Base-by-base conservation (phyloP, 352 stramenopile genomes). In the Phytophthora uliginosa region DNA sequence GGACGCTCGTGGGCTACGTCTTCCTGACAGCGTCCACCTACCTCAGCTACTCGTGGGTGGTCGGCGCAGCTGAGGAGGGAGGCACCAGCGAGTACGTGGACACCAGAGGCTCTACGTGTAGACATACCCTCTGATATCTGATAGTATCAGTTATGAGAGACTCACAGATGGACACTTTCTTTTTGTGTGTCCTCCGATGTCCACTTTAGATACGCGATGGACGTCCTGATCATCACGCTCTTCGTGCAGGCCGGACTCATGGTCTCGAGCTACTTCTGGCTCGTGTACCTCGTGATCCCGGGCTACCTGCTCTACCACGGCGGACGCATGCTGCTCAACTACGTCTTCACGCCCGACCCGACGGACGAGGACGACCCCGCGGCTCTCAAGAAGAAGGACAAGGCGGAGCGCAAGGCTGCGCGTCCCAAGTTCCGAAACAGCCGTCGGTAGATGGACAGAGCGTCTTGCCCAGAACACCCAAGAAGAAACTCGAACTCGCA, bases 251-350 rank as follows among this genome's bases (percentile, higher is more conserved):
- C 79, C 0, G 90, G 90, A 17, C 76, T 93, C 24, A 60, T 95
- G 59, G 70, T 96, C 59, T 95, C 89, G 18, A 88, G 91, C 77
- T 97, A 96, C 84, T 97, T 95, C 63, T 97, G 90, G 90, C 83
- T 94, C 65, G 63, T 90, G 28, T 95, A 90, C 73, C 79, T 97
- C 48, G 82, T 85, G 79, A 93, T 96, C 51, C 90, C 90, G 42
- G 89, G 85, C 8, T 96, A 86, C 63, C 42, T 97, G 65, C 66
- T 95, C n/a, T 97, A 93, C 80, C 88, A 94, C 26, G 88, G 73
- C 17, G 87, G 89, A 22, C 76, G 82, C 18, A 83, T 95, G 77
- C 48, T 96, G 38, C 77, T 93, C 62, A 94, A 95, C 51, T 96
- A 95, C 68, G 87, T 96, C 22, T 95, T 95, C 74, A 92, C 87